Base-by-base conservation (phyloP, 2,329 filamentous ascomycete genomes). In the Cordyceps cicadae region DNA sequence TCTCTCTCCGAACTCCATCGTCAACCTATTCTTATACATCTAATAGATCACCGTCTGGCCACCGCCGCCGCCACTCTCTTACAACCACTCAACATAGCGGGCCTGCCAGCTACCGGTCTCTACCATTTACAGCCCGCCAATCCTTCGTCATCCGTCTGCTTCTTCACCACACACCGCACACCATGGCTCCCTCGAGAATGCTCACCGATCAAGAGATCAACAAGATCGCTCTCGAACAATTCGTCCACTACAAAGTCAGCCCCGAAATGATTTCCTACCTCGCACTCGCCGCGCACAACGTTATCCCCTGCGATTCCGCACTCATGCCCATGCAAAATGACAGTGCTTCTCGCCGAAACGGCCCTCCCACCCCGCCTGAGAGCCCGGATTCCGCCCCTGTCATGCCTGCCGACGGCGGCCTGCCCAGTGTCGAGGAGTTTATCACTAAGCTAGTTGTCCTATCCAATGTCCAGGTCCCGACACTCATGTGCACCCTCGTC, bases 381-480 rank as follows among this genome's bases (percentile, higher is more conserved):
- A 79, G 79, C 52, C 80, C 75, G 63, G 78, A 67, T 66, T 77
- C 64, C 64, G 26, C 45, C 8, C 12, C 52, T 14, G 74, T 80
- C 15, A 73, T 72, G 55, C 76, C 70, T 62, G 77, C 78, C 60
- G 79, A 83, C 66, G 77, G 75, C 14, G 72, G 76, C 60, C 80
- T 99, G 37, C 94, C 94, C 3, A 87, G 89, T 0, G 79, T 97
- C 41, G 90, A 96, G 74, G 84, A 87, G 62, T 99, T 97, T 81
- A 97, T 99, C 77, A 87, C 85, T 55, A 91, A 92, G 65, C 83
- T 99, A 34, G 92, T 97, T 63, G 85, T 90, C 70, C 88, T 89
- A 63, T 97, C 93, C 66, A 96, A 97, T 74, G 94, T 97, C 34
- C 93, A 97, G 80, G 92, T 97, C 58, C 90, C 94, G 14, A 99